Percentiles rank a stretch among this genome's conserved stretches.
phyloP scores from a whole-genome alignment of 169 alveolate species.

The Eimeria necatrix region DNA sequence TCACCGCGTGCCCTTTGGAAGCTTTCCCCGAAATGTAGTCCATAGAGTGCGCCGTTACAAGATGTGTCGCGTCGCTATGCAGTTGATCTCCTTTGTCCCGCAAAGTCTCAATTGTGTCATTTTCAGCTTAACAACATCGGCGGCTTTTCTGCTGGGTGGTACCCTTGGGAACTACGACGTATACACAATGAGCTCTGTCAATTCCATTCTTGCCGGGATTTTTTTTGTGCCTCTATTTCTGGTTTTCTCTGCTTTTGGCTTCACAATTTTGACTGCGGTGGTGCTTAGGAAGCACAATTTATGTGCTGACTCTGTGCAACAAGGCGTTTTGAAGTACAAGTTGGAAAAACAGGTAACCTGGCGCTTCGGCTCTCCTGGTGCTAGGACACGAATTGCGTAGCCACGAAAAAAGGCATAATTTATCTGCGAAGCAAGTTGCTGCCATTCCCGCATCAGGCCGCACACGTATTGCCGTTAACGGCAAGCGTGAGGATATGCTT shows the following conservation, averaged over 20 bases:
- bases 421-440: too few species aligned
- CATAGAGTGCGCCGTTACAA: not conserved
- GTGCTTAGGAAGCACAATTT: conserved; percentile 60
- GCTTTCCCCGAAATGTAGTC: not conserved
- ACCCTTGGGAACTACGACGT: conserved; percentile 51
- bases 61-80: not conserved
- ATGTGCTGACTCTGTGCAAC: conserved; percentile 38
- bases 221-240: conserved; percentile 69
- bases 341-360: conserved; percentile 17
- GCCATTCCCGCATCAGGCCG: not conserved
- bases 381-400: too few species aligned
- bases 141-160: conserved; percentile 68
- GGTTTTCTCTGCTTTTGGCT: conserved; percentile 51
- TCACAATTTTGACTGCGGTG: conserved; percentile 68
- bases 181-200: conserved; percentile 11
- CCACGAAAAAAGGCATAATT: too few species aligned
- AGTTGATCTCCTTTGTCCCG: not conserved
- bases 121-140: conserved; percentile 64
- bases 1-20: not conserved
- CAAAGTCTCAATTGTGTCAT: not conserved
- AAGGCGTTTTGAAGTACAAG: conserved; percentile 6
- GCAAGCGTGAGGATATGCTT: too few species aligned
- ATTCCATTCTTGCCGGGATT: conserved; percentile 43
- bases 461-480: not conserved
- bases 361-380: too few species aligned